Evolutionary conservation across 202 grass and related monocot species (phyloP).

Genomic region (Elaeis oleifera): DNA sequence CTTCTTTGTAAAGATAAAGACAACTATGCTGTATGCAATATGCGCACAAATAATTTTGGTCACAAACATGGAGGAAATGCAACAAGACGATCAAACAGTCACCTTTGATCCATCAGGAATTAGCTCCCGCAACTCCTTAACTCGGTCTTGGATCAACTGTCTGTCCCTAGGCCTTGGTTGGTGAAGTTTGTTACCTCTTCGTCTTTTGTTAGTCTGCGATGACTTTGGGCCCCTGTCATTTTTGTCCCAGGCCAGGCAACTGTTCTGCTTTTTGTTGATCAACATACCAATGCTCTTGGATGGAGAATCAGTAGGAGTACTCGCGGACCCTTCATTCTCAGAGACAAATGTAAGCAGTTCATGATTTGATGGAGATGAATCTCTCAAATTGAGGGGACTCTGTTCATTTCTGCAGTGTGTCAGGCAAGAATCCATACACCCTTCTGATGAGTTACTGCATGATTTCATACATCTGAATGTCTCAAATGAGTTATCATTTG

Average conservation of each 20-base stretch:
- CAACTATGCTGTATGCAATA: no score
- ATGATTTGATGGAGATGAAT: no score
- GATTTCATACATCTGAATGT: not conserved
- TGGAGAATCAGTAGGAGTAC: slow-evolving; percentile 18
- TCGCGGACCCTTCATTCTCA: slow-evolving; percentile 25
- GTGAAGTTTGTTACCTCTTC: slow-evolving; percentile 21
- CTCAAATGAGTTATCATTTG: slow-evolving; percentile 17
- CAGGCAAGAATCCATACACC: slow-evolving; percentile 22
- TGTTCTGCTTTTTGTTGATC: slow-evolving; percentile 22
- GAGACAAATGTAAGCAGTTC: slow-evolving; percentile 23
- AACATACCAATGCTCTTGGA: slow-evolving; percentile 11
- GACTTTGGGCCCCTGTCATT: slow-evolving; percentile 17
- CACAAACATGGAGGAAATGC: no score
- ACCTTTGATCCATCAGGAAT: slow-evolving; percentile 68
- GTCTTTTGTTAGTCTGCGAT: slow-evolving; percentile 27
- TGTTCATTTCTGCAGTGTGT: slow-evolving; percentile 24
- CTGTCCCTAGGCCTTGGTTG: slow-evolving; percentile 67
- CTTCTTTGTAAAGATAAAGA: no score
- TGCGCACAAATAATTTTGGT: no score
- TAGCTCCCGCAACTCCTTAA: slow-evolving; percentile 59
- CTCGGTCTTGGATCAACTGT: slow-evolving; percentile 71
- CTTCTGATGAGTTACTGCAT: slow-evolving; percentile 17
- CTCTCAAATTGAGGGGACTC: slow-evolving; percentile 2
- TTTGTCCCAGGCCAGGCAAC: slow-evolving; percentile 7
- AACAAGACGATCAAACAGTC: not conserved